phyloP scores from a whole-genome alignment of 352 stramenopile genomes.

The Pythium sukuiense region DNA sequence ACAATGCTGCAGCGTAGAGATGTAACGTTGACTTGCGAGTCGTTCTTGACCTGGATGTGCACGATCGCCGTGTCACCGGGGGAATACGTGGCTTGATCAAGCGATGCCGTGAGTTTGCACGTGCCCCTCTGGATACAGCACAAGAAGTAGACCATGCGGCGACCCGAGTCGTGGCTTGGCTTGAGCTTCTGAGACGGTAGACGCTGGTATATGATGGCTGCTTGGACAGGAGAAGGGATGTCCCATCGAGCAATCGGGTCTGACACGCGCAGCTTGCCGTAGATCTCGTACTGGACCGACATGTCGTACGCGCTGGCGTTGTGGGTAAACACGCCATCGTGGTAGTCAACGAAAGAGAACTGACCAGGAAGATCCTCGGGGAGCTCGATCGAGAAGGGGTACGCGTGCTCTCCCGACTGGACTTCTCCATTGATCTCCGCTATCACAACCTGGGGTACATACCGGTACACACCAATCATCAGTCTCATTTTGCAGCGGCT shows the following conservation, averaged over 20 bases:
- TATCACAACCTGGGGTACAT: not conserved
- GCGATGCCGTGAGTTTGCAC: not conserved
- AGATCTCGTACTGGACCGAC: not conserved
- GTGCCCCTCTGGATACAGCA: not conserved
- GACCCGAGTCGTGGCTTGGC: not conserved
- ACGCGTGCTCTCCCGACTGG: not conserved
- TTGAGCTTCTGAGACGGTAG: not conserved
- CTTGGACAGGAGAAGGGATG: not conserved
- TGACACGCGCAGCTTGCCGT: too few species aligned
- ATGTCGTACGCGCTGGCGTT: not conserved
- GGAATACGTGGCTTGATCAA: not conserved
- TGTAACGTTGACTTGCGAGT: not conserved
- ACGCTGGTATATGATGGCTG: not conserved
- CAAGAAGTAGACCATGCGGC: not conserved
- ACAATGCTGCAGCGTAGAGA: not conserved
- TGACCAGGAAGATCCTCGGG: not conserved
- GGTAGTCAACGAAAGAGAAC: not conserved
- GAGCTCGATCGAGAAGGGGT: not conserved
- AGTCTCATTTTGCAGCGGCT: too few species aligned
- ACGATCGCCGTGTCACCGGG: not conserved
- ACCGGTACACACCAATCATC: too few species aligned
- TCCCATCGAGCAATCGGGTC: too few species aligned
- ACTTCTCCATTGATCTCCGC: not conserved
- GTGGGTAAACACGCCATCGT: not conserved
- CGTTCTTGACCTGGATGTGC: not conserved